Evolutionary conservation across 805 yeast genomes (phyloP).

Genomic region (Clavispora phyllophila): DNA sequence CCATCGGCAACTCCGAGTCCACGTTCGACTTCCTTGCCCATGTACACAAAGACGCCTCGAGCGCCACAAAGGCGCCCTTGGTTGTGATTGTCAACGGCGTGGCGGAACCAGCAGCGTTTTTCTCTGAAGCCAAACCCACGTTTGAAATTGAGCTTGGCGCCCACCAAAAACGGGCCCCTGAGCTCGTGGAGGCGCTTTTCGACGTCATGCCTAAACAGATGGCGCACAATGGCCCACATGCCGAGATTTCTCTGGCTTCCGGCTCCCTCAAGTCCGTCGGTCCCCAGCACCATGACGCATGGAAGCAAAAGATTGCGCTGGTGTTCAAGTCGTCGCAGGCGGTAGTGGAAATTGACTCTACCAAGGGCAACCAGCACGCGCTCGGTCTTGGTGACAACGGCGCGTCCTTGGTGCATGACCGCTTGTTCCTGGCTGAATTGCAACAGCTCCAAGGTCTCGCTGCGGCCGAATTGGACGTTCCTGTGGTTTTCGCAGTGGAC

Average conservation of each 20-base stretch:
- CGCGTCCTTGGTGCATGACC: neutral
- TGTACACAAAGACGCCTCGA: conserved; percentile 7
- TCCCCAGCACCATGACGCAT: neutral
- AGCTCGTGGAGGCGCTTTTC: conserved; percentile 12
- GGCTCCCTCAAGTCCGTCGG: neutral
- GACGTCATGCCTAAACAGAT: conserved; percentile 18
- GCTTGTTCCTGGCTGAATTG: neutral
- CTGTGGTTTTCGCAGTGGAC: neutral
- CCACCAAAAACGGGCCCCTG: conserved; percentile 5
- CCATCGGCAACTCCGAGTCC: conserved; percentile 23
- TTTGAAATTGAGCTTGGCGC: neutral
- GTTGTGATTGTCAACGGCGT: conserved; percentile 41
- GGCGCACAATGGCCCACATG: neutral
- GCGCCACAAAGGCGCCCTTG: conserved; percentile 22
- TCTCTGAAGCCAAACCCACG: conserved; percentile 5
- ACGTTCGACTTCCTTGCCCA: conserved; percentile 24
- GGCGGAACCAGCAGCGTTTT: conserved; percentile 27
- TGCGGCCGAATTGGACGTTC: neutral
- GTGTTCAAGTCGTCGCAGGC: neutral
- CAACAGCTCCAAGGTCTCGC: neutral
- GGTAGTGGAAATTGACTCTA: neutral
- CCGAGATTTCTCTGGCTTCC: neutral
- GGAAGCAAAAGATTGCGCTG: neutral
- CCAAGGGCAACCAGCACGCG: neutral
- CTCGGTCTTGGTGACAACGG: neutral